These are phyloP conservation scores for Syncephalastrum racemosum DNA, from an alignment of 371 early-diverging fungal genomes.

Conservation along the genomic window DNA sequence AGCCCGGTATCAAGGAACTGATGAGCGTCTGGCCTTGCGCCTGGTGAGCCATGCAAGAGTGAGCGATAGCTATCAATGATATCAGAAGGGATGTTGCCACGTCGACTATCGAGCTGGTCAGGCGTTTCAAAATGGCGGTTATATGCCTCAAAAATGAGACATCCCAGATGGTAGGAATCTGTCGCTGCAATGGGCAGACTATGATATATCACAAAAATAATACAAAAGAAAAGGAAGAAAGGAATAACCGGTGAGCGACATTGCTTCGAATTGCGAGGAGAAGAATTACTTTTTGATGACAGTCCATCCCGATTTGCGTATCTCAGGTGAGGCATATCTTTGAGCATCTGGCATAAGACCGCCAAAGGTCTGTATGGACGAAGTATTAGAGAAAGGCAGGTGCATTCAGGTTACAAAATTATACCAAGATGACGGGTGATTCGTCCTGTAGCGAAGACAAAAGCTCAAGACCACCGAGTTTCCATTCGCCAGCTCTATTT, in stretches of 20 bases:
- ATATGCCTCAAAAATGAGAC: conserved; percentile 78
- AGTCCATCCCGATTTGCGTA: conserved; percentile 67
- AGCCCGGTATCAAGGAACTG: conserved; percentile 69
- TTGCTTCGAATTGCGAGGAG: conserved; percentile 9
- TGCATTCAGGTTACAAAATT: background rate
- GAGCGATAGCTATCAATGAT: conserved; percentile 55
- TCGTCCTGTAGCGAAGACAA: conserved; percentile 74
- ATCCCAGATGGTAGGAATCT: conserved; percentile 83
- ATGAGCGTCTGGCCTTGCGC: conserved; percentile 61
- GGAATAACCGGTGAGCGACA: background rate
- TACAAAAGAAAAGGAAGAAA: background rate
- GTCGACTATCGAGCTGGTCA: conserved; percentile 55
- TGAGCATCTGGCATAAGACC: conserved; percentile 64
- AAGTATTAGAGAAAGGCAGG: background rate
- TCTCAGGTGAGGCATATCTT: conserved; percentile 76
- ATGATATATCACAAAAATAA: no score
- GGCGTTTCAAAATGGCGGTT: conserved; percentile 66
- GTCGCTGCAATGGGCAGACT: conserved; percentile 50
- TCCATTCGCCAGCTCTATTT: conserved; percentile 93
- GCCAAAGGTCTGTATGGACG: conserved; percentile 57
- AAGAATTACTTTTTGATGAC: conserved; percentile 59
- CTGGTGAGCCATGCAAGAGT: conserved; percentile 55
- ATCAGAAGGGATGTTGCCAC: conserved; percentile 64
- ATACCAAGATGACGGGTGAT: conserved; percentile 64
- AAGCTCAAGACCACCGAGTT: conserved; percentile 86